These are phyloP conservation scores for Globisporangium okanoganense DNA, from an alignment of 352 stramenopile species.

Conservation along the genomic window DNA sequence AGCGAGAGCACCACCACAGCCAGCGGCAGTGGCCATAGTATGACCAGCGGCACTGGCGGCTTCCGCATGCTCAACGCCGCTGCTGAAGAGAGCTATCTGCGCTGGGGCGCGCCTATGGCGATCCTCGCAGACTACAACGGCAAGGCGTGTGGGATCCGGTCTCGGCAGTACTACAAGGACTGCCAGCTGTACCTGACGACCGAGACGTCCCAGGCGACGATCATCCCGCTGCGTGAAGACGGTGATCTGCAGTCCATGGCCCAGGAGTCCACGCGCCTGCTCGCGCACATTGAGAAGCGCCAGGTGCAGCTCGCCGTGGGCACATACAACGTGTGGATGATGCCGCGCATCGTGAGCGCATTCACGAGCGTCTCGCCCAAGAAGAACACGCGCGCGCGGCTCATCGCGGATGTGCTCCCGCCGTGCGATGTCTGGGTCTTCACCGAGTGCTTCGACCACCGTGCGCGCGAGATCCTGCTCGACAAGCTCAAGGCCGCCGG, in stretches of 20 bases:
- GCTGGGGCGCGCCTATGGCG: conserved; percentile 62
- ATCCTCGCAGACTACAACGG: conserved; percentile 54
- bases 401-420: conserved; percentile 66
- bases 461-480: conserved; percentile 54
- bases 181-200: conserved; percentile 71
- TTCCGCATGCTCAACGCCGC: conserved; percentile 19
- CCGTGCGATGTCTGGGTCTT: conserved; percentile 72
- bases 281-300: conserved; percentile 56
- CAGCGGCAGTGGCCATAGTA: conserved; percentile 16
- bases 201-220: conserved; percentile 45
- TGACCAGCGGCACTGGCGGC: conserved; percentile 16
- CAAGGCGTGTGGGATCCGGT: conserved; percentile 50
- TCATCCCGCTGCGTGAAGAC: conserved; percentile 64
- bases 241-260: conserved; percentile 63
- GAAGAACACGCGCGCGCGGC: conserved; percentile 72
- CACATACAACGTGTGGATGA: conserved; percentile 86
- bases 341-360: conserved; percentile 69
- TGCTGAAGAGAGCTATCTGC: conserved; percentile 34
- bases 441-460: conserved; percentile 79
- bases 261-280: conserved; percentile 60
- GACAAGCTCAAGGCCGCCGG: conserved; percentile 54
- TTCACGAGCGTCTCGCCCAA: conserved; percentile 67
- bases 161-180: conserved; percentile 78
- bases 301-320: conserved; percentile 54
- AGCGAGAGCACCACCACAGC: background rate